A percentile compares a stretch with the other conserved stretches of the same genome.
Evolutionary conservation across 495 filamentous ascomycete species (phyloP).

Genomic region (Amorphotheca resinae): DNA sequence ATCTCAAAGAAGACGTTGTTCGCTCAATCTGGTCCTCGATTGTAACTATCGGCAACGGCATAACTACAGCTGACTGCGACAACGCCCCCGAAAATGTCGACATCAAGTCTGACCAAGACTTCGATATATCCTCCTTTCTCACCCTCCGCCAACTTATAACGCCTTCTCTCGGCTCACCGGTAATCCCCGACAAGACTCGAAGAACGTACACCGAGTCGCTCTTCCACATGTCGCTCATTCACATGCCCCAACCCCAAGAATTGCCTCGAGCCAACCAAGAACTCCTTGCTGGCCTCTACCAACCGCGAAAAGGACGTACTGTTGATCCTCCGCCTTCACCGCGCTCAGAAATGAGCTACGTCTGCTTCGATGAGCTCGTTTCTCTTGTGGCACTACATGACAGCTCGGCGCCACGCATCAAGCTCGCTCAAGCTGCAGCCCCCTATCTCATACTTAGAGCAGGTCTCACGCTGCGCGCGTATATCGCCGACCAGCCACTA

Average conservation of each 20-base stretch:
- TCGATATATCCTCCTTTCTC: conserved; percentile 67
- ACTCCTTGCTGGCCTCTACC: conserved; percentile 51
- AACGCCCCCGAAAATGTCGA: conserved; percentile 28
- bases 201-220: conserved; percentile 61
- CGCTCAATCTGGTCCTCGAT: conserved; percentile 46
- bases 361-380: conserved; percentile 71
- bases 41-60: conserved; percentile 44
- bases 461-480: conserved; percentile 65
- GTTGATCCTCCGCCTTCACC: conserved; percentile 50
- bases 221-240: conserved; percentile 76
- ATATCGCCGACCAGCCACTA: conserved; percentile 85
- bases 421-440: conserved; percentile 63
- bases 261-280: conserved; percentile 38
- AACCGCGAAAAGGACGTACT: conserved; percentile 55
- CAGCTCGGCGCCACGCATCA: conserved; percentile 19
- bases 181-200: conserved; percentile 53
- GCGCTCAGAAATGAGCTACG: conserved; percentile 62
- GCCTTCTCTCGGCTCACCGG: conserved; percentile 52
- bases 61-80: conserved; percentile 44
- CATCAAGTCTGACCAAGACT: conserved; percentile 51
- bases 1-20: conserved; percentile 32
- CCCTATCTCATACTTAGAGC: conserved; percentile 77
- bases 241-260: conserved; percentile 53
- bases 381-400: conserved; percentile 46
- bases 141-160: conserved; percentile 59